Percentiles rank a stretch among this genome's conserved stretches.
Evolutionary conservation across 257 asterid genomes (phyloP).

Genomic region (Solanum chmielewskii): DNA sequence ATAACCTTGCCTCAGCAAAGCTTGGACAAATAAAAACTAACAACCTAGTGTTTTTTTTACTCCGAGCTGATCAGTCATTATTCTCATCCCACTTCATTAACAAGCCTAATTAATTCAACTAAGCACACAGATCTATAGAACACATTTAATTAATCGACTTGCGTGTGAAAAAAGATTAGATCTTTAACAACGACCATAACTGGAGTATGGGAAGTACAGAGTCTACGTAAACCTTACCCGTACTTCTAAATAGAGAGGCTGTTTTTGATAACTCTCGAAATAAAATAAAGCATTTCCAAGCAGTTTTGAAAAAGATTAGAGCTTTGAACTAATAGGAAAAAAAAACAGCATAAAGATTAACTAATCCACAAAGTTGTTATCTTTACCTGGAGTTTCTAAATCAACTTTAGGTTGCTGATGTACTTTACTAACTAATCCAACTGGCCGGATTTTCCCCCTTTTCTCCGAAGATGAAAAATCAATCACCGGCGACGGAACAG

Average conservation of each 20-base stretch:
- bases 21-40: background rate
- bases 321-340: background rate
- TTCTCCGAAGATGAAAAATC: conserved; percentile 65
- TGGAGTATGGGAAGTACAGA: no score
- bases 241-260: no score
- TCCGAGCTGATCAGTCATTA: background rate
- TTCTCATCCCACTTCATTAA: background rate
- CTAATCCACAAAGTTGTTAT: background rate
- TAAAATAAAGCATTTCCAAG: no score
- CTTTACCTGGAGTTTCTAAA: conserved; percentile 35
- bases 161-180: background rate
- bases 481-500: conserved; percentile 80
- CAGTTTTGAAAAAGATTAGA: background rate
- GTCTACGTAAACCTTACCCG: no score
- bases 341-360: background rate
- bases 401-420: conserved; percentile 39
- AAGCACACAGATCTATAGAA: background rate
- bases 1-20: background rate
- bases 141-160: background rate
- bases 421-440: conserved; percentile 30
- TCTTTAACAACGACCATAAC: no score
- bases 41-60: no score
- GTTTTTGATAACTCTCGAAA: no score
- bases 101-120: background rate
- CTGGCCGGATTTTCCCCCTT: conserved; percentile 52